Conservation (phyloP, 208 protist species). For the Leishmania tarentolae region DNA sequence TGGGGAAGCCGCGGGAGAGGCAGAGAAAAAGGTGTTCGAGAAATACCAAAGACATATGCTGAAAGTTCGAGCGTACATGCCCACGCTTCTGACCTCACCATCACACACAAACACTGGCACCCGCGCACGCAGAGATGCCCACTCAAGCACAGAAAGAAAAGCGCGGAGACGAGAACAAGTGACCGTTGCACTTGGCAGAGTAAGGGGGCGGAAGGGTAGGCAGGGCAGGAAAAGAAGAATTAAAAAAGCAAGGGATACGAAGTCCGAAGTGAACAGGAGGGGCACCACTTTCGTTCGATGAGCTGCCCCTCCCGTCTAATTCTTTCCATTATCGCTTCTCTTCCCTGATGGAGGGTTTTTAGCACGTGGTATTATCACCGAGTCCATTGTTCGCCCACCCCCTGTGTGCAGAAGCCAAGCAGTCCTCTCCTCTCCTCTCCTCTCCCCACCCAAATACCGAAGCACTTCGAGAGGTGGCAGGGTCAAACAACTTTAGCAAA, state of each 20-base stretch:
- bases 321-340: neutral
- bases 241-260: neutral
- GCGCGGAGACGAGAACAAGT: neutral
- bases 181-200: neutral
- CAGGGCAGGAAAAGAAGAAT: neutral
- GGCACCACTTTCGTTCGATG: neutral
- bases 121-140: neutral
- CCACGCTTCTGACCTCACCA: neutral
- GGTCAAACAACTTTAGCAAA: neutral
- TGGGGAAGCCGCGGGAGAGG: too few species aligned
- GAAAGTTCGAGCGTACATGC: neutral
- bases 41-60: neutral
- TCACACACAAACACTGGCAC: neutral
- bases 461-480: neutral
- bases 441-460: neutral
- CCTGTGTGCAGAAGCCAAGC: neutral
- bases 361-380: neutral
- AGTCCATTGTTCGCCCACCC: neutral
- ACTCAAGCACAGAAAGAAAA: neutral
- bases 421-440: neutral
- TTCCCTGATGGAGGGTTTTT: neutral
- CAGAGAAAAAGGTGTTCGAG: conserved; percentile 1
- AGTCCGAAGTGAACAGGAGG: neutral
- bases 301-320: neutral
- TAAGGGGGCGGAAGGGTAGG: neutral